Base-by-base conservation (phyloP, 352 stramenopile genomes). In the Globisporangium lucens region DNA sequence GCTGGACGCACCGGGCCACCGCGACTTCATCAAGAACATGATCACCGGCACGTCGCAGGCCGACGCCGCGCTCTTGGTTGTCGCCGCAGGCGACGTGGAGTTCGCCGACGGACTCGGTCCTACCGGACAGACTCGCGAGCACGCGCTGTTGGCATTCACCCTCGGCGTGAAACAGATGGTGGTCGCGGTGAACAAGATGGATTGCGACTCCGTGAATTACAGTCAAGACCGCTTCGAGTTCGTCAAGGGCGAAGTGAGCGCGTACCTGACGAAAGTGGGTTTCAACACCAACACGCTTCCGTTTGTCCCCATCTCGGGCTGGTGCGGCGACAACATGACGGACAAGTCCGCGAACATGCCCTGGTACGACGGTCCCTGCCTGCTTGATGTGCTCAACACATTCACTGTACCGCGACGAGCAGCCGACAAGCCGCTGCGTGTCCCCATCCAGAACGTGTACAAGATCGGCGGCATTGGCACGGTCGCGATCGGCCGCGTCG, bases 11-110 rank as follows among this genome's bases (percentile, higher is more conserved):
- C 98, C 98, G 49, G 97, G 97, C 38, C 96, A 99, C 84, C 87
- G 94, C 77, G 97, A 99, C 78, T 99, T 99, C 83, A 99, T 99
- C 81, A 99, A 99, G 93, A 99, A 99, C 83, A 99, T 99, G 97
- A 99, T 99, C 76, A 99, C 97, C 46, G 97, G 97, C 61, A 98
- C 96, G 15, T 98, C 93, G 69, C 97, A 99, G 82, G 97, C 97
- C n/a, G 97, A 99, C 88, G 94, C 96, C 64, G 97, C 97, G 49
- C 82, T 99, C 69, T 80, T 99, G 10, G 90, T 99, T 30, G 89
- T 99, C 33, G 89, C 97, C 72, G 95, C 96, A 15, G 87, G 79
- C 36, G 76, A 93, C 47, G 88, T 87, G 75, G 96, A 95, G 63
- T 99, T 99, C 85, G 93, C 99, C 73, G 89, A 83, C 66, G 97